phyloP scores from a whole-genome alignment of 257 asterid genomes.

The Echium plantagineum region DNA sequence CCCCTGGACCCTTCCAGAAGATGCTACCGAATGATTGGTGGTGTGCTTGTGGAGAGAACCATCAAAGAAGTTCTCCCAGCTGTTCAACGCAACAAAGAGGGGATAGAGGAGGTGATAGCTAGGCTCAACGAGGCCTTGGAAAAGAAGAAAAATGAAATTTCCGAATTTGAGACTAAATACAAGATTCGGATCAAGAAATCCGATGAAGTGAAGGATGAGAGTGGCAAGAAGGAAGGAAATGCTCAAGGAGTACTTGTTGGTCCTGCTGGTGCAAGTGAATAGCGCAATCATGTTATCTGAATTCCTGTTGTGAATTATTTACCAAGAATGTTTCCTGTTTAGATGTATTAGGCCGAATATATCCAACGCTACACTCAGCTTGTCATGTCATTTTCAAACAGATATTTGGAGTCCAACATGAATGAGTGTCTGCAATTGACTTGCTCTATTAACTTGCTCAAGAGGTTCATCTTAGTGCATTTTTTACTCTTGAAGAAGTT shows the following conservation, averaged over 20 bases:
- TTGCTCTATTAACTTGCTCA: too few species aligned
- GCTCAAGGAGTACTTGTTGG: slow-evolving; percentile 98
- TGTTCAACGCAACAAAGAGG: slow-evolving; percentile 77
- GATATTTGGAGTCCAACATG: background rate
- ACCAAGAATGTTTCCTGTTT: background rate
- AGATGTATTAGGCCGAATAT: background rate
- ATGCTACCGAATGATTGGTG: slow-evolving; percentile 96
- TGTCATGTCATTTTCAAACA: background rate
- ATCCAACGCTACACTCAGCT: background rate
- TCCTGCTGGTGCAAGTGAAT: slow-evolving; percentile 51
- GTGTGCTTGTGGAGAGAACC: slow-evolving; percentile 91
- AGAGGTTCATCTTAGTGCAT: too few species aligned
- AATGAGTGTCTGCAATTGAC: too few species aligned
- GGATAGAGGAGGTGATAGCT: slow-evolving; percentile 82
- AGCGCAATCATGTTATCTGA: slow-evolving; percentile 8
- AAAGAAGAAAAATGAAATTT: slow-evolving; percentile 72
- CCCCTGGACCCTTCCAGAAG: slow-evolving; percentile 88
- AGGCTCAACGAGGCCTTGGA: slow-evolving; percentile 77
- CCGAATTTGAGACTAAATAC: slow-evolving; percentile 82
- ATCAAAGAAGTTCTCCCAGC: slow-evolving; percentile 85
- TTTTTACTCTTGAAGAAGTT: too few species aligned
- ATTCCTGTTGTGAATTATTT: background rate
- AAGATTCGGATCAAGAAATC: slow-evolving; percentile 66
- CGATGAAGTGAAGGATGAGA: slow-evolving; percentile 69
- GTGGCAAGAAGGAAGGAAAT: slow-evolving; percentile 75